phyloP scores from a whole-genome alignment of 2,329 filamentous ascomycete genomes.

The Lachnum nothofagi region DNA sequence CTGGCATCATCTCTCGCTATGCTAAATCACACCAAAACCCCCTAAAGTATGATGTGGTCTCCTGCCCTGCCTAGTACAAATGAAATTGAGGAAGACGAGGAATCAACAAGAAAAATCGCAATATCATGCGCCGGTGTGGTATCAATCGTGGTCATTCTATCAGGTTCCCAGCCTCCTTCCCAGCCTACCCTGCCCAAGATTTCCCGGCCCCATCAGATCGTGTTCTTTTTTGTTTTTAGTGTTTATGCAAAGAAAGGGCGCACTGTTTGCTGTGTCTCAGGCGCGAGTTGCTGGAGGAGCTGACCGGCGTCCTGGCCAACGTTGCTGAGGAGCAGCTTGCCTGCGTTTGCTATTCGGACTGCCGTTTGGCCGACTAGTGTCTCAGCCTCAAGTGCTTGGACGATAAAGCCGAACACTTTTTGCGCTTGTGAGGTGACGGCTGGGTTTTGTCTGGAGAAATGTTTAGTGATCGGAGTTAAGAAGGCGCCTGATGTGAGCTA shows the following conservation, averaged over 20 bases:
- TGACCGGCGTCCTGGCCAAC: constrained; percentile 72
- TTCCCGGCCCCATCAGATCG: neutral
- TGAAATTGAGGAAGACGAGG: no score
- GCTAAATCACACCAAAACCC: constrained; percentile 12
- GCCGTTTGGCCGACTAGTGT: constrained; percentile 82
- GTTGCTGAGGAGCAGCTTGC: constrained; percentile 69
- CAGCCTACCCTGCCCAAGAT: constrained; percentile 7
- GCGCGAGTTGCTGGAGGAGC: constrained; percentile 68
- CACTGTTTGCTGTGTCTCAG: constrained; percentile 75
- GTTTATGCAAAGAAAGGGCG: constrained; percentile 69
- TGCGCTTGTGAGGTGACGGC: constrained; percentile 70
- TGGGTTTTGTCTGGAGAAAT: constrained; percentile 68
- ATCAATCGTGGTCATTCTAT: constrained; percentile 25
- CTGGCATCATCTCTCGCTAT: constrained; percentile 16
- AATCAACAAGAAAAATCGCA: constrained; percentile 5
- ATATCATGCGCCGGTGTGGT: no score
- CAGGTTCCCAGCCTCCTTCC: no score
- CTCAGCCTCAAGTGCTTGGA: constrained; percentile 83
- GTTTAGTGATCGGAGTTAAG: no score
- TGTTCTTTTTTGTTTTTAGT: neutral
- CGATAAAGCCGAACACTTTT: constrained; percentile 79
- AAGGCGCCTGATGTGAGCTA: neutral
- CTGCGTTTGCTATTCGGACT: constrained; percentile 67
- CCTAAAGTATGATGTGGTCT: no score
- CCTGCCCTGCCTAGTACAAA: constrained; percentile 7